Evolutionary conservation across 2,329 filamentous ascomycete genomes (phyloP), one percentile per base, ranked within the genome.

Genomic region (Epichloe scottii): DNA sequence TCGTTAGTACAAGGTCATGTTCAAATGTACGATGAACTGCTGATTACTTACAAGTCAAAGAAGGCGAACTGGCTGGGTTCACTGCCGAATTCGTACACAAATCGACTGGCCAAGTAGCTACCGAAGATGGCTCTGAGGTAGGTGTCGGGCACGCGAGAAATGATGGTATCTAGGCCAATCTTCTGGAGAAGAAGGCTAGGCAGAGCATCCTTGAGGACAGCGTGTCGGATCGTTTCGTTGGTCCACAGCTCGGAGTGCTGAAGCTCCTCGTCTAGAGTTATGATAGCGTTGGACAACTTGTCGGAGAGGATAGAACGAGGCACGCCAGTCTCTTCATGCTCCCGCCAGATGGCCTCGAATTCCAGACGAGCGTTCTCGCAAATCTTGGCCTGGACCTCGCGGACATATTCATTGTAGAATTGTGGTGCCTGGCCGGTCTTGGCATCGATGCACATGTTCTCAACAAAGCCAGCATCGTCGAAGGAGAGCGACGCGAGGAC

Each of bases 311-410:
- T 81, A 55, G 89, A 94, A 55, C 90, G 82, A 21, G 88, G 72
- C 50, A 83, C 75, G 49, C 88, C 87, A 2, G 87, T 95, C 65
- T 83, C 71, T 69, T 93, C 82, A 64, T 95, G 82, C 69, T 98
- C 93, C 57, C 88, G 82, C 93, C 93, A 98, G 71, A 98, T 94
- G 42, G 93, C 93, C 71, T 98, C 93, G 59, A 98, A 98, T 69
- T 98, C 93, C 37, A 98, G 81, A 15, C 81, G 76, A 2, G 93
- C 93, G 59, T 98, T 98, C 60, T 89, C 82, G 68, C 87, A 82
- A 66, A 98, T 97, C 63, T 85, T 89, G 56, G 81, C 78, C 70
- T 98, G 93, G 2, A 98, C 93, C 62, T 89, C 79, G 66, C 85
- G 86, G 60, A 98, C 93, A 62, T 98, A 98, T 42, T 82, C 79